Evolutionary conservation across 345 rosid genomes (phyloP), one percentile per base, ranked within the genome.

Genomic region (Durio zibethinus): DNA sequence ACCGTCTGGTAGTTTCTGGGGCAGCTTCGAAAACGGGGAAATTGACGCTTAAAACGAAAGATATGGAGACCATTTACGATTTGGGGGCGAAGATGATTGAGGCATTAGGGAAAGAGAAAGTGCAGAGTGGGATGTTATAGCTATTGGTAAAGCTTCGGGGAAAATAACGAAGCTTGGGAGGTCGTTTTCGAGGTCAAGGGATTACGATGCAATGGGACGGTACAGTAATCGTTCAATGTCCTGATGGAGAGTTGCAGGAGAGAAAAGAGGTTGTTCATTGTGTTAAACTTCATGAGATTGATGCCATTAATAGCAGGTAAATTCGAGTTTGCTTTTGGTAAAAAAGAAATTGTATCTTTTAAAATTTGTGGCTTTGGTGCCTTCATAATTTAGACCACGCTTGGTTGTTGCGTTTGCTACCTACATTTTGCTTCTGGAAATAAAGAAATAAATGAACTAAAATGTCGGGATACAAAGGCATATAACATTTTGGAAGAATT

Each of bases 261-360:
- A 84, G 99, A 85, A 95, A 95, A 81, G 99, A 95, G 85, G 93
- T 95, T 21, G 94, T 95, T 35, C 98, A 92, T 87, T 95, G 97
- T 29, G 99, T 95, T 45, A 84, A 98, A 0, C 96, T 95, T 80
- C 99, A 95, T 68, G 98, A 95, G 85, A 95, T 95, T 84, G 99
- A 95, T 90, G 99, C 93, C 54, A 95, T 95, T 77, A 95, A 95
- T 69, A 95, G 99, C 93, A 90, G 99, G 99, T 95, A 77, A 72
- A 33, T 52, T 52, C 10, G 20, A 33, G 61, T 38, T 50, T 65
- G 16, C 8, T 3, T 65, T 65, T 65, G 15, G 14, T 2, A 38
- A 21, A 7, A 65, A 38, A n/a, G n/a, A n/a, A 36, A 4, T n/a
- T 38, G 21, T 0, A 0, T 1, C 35, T 21, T 43, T 75, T 47